Evolutionary conservation across 2,329 filamentous ascomycete genomes (phyloP).

Genomic region (Aspergillaceae sp.): DNA sequence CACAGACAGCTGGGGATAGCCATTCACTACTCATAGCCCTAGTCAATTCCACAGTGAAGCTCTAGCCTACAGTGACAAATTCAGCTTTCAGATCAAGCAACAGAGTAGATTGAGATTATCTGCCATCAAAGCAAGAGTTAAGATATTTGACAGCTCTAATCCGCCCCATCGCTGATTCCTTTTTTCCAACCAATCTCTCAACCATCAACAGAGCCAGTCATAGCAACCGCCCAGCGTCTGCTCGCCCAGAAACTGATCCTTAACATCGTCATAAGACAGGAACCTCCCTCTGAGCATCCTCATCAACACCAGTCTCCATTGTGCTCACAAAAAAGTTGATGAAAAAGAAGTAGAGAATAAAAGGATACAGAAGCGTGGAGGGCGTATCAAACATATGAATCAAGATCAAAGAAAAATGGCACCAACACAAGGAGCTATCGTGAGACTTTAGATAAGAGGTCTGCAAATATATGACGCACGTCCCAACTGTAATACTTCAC

Average conservation of each 20-base stretch:
- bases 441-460: background rate
- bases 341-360: background rate
- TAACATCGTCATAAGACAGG: constrained; percentile 1
- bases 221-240: background rate
- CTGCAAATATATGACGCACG: background rate
- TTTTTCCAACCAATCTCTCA: background rate
- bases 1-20: no score
- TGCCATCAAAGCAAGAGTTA: constrained; percentile 7
- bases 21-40: no score
- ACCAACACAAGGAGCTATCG: constrained; percentile 3
- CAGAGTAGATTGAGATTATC: constrained; percentile 14
- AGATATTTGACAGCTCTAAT: constrained; percentile 2
- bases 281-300: background rate
- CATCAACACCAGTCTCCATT: constrained; percentile 1
- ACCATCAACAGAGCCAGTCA: background rate
- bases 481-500: background rate
- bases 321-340: background rate
- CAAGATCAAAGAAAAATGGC: constrained; percentile 1
- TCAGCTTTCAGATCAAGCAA: constrained; percentile 1
- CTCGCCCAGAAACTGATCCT: background rate
- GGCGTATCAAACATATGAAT: constrained; percentile 1
- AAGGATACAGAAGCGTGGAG: constrained; percentile 1
- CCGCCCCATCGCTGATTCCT: constrained; percentile 5
- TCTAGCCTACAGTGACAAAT: no score
- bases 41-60: no score